These are phyloP conservation scores for Microcyclospora tardicrescens DNA, from an alignment of 2,329 filamentous ascomycete species.

Conservation along the genomic window DNA sequence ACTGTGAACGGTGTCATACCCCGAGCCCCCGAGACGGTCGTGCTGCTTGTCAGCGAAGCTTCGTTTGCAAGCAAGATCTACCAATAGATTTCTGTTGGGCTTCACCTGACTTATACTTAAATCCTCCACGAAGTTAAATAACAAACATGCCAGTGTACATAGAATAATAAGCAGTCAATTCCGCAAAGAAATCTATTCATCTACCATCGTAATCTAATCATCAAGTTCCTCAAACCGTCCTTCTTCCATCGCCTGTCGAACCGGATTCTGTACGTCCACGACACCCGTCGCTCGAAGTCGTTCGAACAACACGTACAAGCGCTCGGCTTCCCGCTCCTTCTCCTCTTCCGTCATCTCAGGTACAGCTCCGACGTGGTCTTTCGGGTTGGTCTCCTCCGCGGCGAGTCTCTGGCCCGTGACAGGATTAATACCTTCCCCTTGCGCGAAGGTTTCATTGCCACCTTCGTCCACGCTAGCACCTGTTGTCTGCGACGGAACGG, in stretches of 20 bases:
- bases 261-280: constrained; percentile 65
- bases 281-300: constrained; percentile 62
- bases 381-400: constrained; percentile 33
- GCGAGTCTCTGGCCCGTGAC: constrained; percentile 64
- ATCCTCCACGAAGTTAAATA: no score
- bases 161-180: no score
- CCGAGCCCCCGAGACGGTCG: no score
- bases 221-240: constrained; percentile 58
- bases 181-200: background rate
- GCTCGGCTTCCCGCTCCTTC: constrained; percentile 82
- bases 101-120: no score
- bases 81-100: no score
- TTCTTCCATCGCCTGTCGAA: constrained; percentile 54
- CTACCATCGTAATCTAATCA: constrained; percentile 1
- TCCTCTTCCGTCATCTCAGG: constrained; percentile 81
- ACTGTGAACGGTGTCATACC: no score
- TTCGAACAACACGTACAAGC: constrained; percentile 82
- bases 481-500: constrained; percentile 54
- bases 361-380: constrained; percentile 26
- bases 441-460: constrained; percentile 23
- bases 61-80: no score
- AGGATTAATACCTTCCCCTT: constrained; percentile 50
- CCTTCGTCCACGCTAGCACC: constrained; percentile 35
- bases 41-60: no score
- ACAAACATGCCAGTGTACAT: no score